These are phyloP conservation scores for Epicoccum sorghinum DNA, from an alignment of 2,329 filamentous ascomycete genomes.

Conservation along the genomic window DNA sequence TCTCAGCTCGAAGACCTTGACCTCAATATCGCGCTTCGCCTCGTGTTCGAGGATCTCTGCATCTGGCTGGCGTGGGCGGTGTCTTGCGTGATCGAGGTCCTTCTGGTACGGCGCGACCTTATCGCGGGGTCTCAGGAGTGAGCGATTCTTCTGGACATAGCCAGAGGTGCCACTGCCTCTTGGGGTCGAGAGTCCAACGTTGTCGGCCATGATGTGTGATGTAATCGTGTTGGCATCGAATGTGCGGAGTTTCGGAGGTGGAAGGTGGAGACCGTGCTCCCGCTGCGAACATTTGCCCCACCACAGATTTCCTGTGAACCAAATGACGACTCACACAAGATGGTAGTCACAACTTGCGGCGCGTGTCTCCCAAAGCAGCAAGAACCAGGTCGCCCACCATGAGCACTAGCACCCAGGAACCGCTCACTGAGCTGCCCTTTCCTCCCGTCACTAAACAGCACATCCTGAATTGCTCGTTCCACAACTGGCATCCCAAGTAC, in stretches of 20 bases:
- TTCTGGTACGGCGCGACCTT: conserved; percentile 77
- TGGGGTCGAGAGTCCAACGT: conserved; percentile 93
- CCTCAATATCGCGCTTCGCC: conserved; percentile 85
- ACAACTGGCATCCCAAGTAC: conserved; percentile 88
- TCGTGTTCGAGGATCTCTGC: conserved; percentile 94
- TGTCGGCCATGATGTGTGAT: conserved; percentile 76
- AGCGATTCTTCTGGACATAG: conserved; percentile 95
- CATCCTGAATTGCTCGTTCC: conserved; percentile 93
- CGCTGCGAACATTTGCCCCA: conserved; percentile 28
- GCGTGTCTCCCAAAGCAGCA: background rate
- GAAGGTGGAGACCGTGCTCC: conserved; percentile 33
- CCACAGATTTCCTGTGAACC: conserved; percentile 30
- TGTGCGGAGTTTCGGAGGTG: conserved; percentile 23
- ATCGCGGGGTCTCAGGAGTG: conserved; percentile 85
- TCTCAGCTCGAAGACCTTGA: conserved; percentile 88
- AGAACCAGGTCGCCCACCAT: conserved; percentile 25
- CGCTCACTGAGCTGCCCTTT: conserved; percentile 65
- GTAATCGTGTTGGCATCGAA: background rate
- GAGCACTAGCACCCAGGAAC: conserved; percentile 23
- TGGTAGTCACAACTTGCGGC: conserved; percentile 25
- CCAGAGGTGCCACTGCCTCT: conserved; percentile 95
- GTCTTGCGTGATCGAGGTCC: conserved; percentile 71
- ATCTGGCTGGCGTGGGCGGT: conserved; percentile 84
- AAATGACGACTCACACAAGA: conserved; percentile 33
- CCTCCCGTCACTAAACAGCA: conserved; percentile 84